These are phyloP conservation scores for Citrus medica DNA, from an alignment of 345 rosid genomes.

Conservation along the genomic window DNA sequence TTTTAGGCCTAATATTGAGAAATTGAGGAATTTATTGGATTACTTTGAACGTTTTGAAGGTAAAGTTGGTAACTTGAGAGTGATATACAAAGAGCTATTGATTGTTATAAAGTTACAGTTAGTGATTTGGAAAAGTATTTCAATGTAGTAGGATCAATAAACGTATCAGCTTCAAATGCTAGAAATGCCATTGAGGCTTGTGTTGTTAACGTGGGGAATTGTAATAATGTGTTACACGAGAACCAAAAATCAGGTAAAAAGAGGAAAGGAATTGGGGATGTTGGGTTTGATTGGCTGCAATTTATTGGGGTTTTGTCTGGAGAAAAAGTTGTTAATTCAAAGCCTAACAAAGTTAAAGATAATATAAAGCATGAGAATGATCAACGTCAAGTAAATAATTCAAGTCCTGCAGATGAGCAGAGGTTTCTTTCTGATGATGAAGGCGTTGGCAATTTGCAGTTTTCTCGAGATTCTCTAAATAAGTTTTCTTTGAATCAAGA, in stretches of 20 bases:
- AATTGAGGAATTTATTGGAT: constrained; percentile 28
- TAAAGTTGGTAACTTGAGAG: constrained; percentile 35
- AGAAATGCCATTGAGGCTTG: constrained; percentile 29
- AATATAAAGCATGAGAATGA: constrained; percentile 35
- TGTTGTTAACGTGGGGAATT: constrained; percentile 23
- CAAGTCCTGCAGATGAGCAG: constrained; percentile 15
- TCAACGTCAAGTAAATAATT: constrained; percentile 25
- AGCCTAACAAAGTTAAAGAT: constrained; percentile 34
- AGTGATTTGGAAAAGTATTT: constrained; percentile 45
- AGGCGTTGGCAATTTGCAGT: constrained; percentile 5
- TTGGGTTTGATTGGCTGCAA: constrained; percentile 28
- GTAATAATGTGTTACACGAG: constrained; percentile 21
- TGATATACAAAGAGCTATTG: constrained; percentile 44
- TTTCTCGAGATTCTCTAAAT: constrained; percentile 21
- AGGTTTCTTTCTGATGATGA: constrained; percentile 2
- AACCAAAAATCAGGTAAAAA: constrained; percentile 32
- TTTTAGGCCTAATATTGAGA: constrained; percentile 35
- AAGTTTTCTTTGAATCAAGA: constrained; percentile 23
- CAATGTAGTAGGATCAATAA: constrained; percentile 38
- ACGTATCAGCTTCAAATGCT: constrained; percentile 31
- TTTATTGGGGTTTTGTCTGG: constrained; percentile 40
- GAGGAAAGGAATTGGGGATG: constrained; percentile 37
- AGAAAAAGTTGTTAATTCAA: constrained; percentile 28
- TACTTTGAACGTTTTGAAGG: constrained; percentile 46
- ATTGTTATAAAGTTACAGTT: constrained; percentile 33